Evolutionary conservation across 495 filamentous ascomycete genomes (phyloP).

Genomic region (Neurospora sp.): DNA sequence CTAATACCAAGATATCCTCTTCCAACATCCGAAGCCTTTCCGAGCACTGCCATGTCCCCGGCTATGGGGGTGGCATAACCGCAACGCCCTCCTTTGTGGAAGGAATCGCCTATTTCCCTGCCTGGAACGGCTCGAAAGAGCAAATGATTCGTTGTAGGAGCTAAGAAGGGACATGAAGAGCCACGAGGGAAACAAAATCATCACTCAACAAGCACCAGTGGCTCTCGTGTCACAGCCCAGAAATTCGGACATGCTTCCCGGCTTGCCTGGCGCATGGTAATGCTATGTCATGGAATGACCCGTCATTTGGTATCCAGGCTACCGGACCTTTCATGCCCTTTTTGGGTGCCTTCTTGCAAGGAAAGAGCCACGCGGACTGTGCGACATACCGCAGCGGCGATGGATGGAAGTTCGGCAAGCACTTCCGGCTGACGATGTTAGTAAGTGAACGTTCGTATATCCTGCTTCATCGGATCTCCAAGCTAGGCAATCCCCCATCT

Average conservation of each 20-base stretch:
- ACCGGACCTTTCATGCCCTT: background rate
- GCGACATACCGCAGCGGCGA: background rate
- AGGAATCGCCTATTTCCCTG: too few relatives aligned
- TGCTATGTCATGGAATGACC: background rate
- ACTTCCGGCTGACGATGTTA: background rate
- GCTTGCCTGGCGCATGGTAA: background rate
- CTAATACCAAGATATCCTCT: too few relatives aligned
- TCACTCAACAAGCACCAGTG: background rate
- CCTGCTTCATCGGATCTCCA: background rate
- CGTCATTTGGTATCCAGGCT: background rate
- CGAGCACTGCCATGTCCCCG: too few relatives aligned
- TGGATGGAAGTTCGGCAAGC: background rate
- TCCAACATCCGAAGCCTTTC: too few relatives aligned
- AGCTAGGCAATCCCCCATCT: background rate
- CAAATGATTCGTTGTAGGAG: background rate
- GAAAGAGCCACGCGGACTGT: background rate
- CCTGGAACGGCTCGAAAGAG: too few relatives aligned
- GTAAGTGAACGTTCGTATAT: background rate
- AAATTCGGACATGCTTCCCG: background rate
- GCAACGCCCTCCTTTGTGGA: too few relatives aligned
- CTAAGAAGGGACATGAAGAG: background rate
- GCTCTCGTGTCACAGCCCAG: background rate
- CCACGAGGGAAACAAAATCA: background rate
- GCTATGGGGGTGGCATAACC: too few relatives aligned
- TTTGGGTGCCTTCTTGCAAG: background rate